Evolutionary conservation across 78 protist genomes (phyloP).

Genomic region (slime mould (Dictyostelium discoideum)): dicty_2.7 NC_007090.3:2818001-2818500

Average conservation of each 20-base stretch:
- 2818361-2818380: conserved; percentile 71
- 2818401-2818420: conserved; percentile 65
- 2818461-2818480: conserved; percentile 10
- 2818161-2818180: conserved; percentile 26
- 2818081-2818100: conserved; percentile 49
- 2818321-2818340: conserved; percentile 77
- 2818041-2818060: conserved; percentile 67
- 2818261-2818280: not conserved
- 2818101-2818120: conserved; percentile 58
- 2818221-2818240: not conserved
- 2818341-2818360: conserved; percentile 33
- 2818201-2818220: conserved; percentile 33
- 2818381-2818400: conserved; percentile 52
- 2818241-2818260: not conserved
- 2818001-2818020: conserved; percentile 69
- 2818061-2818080: conserved; percentile 53
- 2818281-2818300: not conserved
- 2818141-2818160: conserved; percentile 27
- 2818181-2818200: conserved; percentile 62
- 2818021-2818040: conserved; percentile 43
- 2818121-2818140: conserved; percentile 36
- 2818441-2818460: conserved; percentile 23
- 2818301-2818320: not conserved
- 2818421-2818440: conserved; percentile 24
- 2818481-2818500: conserved; percentile 55